Evolutionary conservation across 2,329 filamentous ascomycete species (phyloP).

Genomic region (Blastomyces percursus): DNA sequence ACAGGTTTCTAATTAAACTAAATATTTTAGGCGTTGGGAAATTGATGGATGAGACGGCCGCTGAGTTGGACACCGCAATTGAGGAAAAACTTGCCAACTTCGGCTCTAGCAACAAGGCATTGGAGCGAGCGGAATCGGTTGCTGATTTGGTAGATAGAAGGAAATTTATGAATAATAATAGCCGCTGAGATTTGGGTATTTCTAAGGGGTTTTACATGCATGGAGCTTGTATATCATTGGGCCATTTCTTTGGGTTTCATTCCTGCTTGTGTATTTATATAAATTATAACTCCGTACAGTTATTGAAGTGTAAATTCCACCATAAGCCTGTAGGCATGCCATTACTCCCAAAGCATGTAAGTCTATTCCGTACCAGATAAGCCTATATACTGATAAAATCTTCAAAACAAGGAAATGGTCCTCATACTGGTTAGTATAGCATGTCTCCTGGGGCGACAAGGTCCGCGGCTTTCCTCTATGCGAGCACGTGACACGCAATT

Average conservation of each 20-base stretch:
- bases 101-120: constrained; percentile 28
- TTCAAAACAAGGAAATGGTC: neutral
- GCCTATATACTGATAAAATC: neutral
- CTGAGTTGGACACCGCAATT: constrained; percentile 31
- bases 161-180: constrained; percentile 26
- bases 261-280: constrained; percentile 1
- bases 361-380: neutral
- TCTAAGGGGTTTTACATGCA: constrained; percentile 18
- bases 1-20: constrained; percentile 7
- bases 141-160: constrained; percentile 29
- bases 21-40: constrained; percentile 29
- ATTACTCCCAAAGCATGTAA: neutral
- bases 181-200: constrained; percentile 23
- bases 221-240: constrained; percentile 3
- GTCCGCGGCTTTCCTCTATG: neutral
- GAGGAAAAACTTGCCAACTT: constrained; percentile 33
- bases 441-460: neutral
- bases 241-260: neutral
- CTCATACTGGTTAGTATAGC: neutral
- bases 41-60: constrained; percentile 29
- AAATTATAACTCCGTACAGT: neutral
- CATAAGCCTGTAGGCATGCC: no score
- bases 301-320: no score
- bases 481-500: neutral
- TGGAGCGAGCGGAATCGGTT: constrained; percentile 21